phyloP scores from a whole-genome alignment of 2,329 filamentous ascomycete species.

The Venturia pyrina region DNA sequence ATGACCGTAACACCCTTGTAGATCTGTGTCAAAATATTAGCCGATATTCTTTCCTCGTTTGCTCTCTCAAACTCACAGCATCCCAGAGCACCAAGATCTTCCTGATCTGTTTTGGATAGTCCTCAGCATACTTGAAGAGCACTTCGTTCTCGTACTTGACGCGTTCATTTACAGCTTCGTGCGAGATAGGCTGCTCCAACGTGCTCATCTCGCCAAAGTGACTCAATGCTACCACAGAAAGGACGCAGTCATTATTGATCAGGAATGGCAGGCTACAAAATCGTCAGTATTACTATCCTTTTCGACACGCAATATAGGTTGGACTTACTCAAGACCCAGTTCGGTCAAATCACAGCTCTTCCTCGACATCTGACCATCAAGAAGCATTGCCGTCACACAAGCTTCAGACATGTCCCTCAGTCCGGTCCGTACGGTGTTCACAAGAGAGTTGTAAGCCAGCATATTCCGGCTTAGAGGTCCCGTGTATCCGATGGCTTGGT shows the following conservation, averaged over 20 bases:
- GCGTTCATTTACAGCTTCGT: constrained; percentile 20
- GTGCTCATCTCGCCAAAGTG: constrained; percentile 53
- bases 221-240: constrained; percentile 72
- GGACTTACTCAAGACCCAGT: constrained; percentile 60
- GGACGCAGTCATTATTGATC: constrained; percentile 60
- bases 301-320: constrained; percentile 16
- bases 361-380: constrained; percentile 69
- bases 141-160: constrained; percentile 36
- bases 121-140: constrained; percentile 48
- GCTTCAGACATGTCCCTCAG: constrained; percentile 80
- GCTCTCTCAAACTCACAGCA: constrained; percentile 39
- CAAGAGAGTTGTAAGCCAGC: constrained; percentile 74
- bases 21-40: constrained; percentile 31
- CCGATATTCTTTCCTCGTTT: not conserved
- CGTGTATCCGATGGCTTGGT: constrained; percentile 82
- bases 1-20: constrained; percentile 48
- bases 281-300: constrained; percentile 17
- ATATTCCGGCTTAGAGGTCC: constrained; percentile 87
- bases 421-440: constrained; percentile 66
- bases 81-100: constrained; percentile 56
- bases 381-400: constrained; percentile 66
- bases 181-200: constrained; percentile 15
- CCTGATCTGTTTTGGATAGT: constrained; percentile 48
- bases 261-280: constrained; percentile 49
- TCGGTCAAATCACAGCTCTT: constrained; percentile 48